phyloP scores from a whole-genome alignment of 1,139 yeast genomes.

The Kodamaea ohmeri region DNA sequence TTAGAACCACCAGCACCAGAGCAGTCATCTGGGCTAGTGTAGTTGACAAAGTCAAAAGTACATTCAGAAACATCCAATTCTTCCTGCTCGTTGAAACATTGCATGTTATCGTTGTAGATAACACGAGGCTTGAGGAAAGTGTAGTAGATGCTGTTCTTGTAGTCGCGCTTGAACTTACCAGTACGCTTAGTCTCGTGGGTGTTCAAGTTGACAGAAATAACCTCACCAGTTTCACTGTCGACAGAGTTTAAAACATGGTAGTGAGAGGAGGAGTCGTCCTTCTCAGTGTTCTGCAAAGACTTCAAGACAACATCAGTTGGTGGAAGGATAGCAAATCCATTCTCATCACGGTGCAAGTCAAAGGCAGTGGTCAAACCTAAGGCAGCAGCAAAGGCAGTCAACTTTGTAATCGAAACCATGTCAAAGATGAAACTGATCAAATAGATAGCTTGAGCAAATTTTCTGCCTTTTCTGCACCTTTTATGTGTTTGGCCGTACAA shows the following conservation, averaged over 20 bases:
- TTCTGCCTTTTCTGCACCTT: slow-evolving; percentile 1
- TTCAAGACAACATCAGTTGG: slow-evolving; percentile 16
- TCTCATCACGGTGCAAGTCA: slow-evolving; percentile 14
- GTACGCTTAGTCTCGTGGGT: slow-evolving; percentile 15
- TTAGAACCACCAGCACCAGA: slow-evolving; percentile 12
- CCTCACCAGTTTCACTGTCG: slow-evolving; percentile 14
- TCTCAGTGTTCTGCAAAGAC: slow-evolving; percentile 11
- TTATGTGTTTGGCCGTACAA: not conserved
- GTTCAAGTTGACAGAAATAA: slow-evolving; percentile 17
- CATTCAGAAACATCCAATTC: slow-evolving; percentile 15
- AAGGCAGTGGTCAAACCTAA: slow-evolving; percentile 13
- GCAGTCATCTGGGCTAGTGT: slow-evolving; percentile 15
- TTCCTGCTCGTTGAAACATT: slow-evolving; percentile 15
- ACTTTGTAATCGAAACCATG: slow-evolving; percentile 15
- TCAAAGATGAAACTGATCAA: slow-evolving; percentile 6
- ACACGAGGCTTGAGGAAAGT: slow-evolving; percentile 10
- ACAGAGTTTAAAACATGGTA: slow-evolving; percentile 17
- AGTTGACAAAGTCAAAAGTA: slow-evolving; percentile 15
- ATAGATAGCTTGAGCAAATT: slow-evolving; percentile 6
- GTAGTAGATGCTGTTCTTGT: slow-evolving; percentile 14
- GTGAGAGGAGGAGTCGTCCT: slow-evolving; percentile 9
- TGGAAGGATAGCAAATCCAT: slow-evolving; percentile 17
- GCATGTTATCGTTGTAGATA: slow-evolving; percentile 8
- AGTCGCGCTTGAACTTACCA: slow-evolving; percentile 15
- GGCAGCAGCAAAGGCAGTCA: slow-evolving; percentile 13